A percentile compares a stretch with the other conserved stretches of the same genome.
These are phyloP conservation scores for Euphrasia arctica DNA, from an alignment of 305 asterid species.

Conservation along the genomic window DNA sequence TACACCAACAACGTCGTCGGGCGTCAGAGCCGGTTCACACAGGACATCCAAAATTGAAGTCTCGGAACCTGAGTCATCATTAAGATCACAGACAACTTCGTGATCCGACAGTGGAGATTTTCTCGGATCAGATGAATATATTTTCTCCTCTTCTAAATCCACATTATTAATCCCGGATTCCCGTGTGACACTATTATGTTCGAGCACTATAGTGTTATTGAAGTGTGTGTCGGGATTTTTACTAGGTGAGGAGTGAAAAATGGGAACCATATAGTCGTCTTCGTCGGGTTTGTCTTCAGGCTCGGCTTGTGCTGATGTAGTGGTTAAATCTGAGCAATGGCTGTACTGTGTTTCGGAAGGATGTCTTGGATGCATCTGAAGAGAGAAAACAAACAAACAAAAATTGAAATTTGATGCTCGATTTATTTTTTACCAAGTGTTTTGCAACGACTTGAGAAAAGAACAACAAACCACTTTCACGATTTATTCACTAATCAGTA, in stretches of 20 bases:
- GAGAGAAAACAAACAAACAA: conserved; percentile 27
- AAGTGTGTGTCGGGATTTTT: conserved; percentile 25
- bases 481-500: background rate
- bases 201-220: conserved; percentile 12
- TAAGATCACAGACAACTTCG: conserved; percentile 28
- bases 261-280: conserved; percentile 54
- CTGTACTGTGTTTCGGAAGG: conserved; percentile 36
- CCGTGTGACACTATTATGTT: no score
- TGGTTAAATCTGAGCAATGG: conserved; percentile 37
- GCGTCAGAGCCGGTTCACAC: conserved; percentile 53
- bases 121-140: conserved; percentile 31
- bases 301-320: conserved; percentile 29
- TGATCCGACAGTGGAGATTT: conserved; percentile 33
- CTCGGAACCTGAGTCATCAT: conserved; percentile 59
- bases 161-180: background rate
- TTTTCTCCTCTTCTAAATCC: conserved; percentile 8
- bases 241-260: conserved; percentile 34
- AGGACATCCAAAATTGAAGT: conserved; percentile 64
- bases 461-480: background rate
- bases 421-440: background rate
- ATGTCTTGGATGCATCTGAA: conserved; percentile 39
- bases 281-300: conserved; percentile 43
- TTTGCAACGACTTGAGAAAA: background rate
- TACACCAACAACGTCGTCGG: conserved; percentile 79
- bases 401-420: no score